phyloP scores from a whole-genome alignment of 305 asterid species.

The Salvia sclarea region DNA sequence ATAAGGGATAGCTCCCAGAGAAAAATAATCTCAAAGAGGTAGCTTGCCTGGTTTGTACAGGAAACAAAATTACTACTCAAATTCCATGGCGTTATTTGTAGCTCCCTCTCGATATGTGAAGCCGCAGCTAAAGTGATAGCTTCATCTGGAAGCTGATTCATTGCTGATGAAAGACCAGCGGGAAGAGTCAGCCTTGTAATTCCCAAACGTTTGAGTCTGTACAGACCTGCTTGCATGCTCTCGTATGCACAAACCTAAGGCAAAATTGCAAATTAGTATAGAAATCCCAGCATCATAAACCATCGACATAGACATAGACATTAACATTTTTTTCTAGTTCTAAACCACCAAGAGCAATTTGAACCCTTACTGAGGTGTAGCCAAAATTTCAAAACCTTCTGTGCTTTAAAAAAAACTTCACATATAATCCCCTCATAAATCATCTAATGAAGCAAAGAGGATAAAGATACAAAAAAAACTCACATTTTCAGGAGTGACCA shows the following conservation, averaged over 20 bases:
- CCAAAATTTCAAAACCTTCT: slow-evolving; percentile 16
- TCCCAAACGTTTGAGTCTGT: slow-evolving; percentile 92
- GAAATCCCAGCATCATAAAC: background rate
- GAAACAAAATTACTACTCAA: slow-evolving; percentile 94
- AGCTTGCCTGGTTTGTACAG: slow-evolving; percentile 85
- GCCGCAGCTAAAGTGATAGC: slow-evolving; percentile 99
- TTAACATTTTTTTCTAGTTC: too few species aligned
- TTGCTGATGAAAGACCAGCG: slow-evolving; percentile 88
- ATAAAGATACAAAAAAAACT: slow-evolving; percentile 28
- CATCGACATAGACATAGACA: slow-evolving; percentile 1
- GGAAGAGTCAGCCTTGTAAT: slow-evolving; percentile 80
- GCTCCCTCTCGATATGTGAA: slow-evolving; percentile 98
- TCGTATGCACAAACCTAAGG: slow-evolving; percentile 92
- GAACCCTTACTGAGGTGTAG: slow-evolving; percentile 7
- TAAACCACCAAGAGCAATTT: background rate
- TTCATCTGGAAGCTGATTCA: slow-evolving; percentile 99
- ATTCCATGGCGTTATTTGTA: slow-evolving; percentile 99
- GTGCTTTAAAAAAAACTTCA: slow-evolving; percentile 20
- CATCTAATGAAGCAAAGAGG: slow-evolving; percentile 9
- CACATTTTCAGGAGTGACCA: slow-evolving; percentile 97
- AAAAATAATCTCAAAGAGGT: slow-evolving; percentile 8
- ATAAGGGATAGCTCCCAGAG: background rate
- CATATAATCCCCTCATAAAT: slow-evolving; percentile 23
- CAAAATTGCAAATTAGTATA: slow-evolving; percentile 14
- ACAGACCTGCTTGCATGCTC: slow-evolving; percentile 98